phyloP scores from a whole-genome alignment of 2,329 filamentous ascomycete genomes.

The Exophiala viscosa region DNA sequence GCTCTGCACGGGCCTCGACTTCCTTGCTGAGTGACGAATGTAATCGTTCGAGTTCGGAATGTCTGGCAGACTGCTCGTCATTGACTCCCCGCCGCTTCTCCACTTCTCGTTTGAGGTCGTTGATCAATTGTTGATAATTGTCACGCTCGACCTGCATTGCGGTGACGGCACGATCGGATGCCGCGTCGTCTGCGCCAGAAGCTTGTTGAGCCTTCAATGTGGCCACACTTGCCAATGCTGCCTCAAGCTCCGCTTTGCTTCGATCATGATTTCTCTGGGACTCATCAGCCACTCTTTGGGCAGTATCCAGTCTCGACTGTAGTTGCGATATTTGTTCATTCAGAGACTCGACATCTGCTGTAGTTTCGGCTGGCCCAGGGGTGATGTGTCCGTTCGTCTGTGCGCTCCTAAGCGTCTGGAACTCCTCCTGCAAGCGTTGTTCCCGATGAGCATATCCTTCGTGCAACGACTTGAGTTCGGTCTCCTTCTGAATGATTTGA shows the following conservation, averaged over 20 bases:
- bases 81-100: conserved; percentile 76
- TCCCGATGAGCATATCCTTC: conserved; percentile 71
- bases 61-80: conserved; percentile 62
- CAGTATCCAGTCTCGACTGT: conserved; percentile 70
- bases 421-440: conserved; percentile 66
- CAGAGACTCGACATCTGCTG: conserved; percentile 47
- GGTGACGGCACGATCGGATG: conserved; percentile 32
- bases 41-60: conserved; percentile 70
- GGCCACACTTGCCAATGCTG: conserved; percentile 55
- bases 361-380: conserved; percentile 46
- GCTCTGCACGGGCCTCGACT: conserved; percentile 62
- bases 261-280: conserved; percentile 69
- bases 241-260: conserved; percentile 71
- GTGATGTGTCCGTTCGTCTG: conserved; percentile 42
- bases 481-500: conserved; percentile 82
- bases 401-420: conserved; percentile 60
- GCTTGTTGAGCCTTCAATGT: conserved; percentile 38
- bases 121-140: conserved; percentile 59
- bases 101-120: conserved; percentile 67
- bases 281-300: conserved; percentile 65
- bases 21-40: conserved; percentile 64
- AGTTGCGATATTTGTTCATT: conserved; percentile 69
- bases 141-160: conserved; percentile 50
- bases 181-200: conserved; percentile 28
- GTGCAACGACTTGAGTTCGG: conserved; percentile 69